phyloP scores from a whole-genome alignment of 2,329 filamentous ascomycete genomes.

The Talaromyces sp. region DNA sequence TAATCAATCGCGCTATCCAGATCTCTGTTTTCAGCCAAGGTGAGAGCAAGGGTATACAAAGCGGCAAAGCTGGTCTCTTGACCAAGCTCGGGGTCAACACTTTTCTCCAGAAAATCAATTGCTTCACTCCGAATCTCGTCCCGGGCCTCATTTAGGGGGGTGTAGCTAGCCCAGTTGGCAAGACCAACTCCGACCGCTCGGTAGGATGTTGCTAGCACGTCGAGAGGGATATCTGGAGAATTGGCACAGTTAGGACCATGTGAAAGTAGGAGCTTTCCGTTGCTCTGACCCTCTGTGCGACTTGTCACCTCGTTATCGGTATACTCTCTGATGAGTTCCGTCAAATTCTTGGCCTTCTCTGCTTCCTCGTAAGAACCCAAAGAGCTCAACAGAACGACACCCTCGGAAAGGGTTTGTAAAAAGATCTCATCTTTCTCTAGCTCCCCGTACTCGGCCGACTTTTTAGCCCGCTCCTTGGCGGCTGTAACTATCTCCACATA shows the following conservation, averaged over 20 bases:
- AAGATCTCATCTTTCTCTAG: constrained; percentile 79
- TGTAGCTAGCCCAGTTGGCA: constrained; percentile 83
- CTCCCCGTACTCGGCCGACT: constrained; percentile 63
- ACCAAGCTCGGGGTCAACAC: constrained; percentile 68
- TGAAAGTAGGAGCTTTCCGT: constrained; percentile 21
- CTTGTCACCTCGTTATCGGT: constrained; percentile 61
- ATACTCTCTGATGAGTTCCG: constrained; percentile 72
- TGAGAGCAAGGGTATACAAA: constrained; percentile 76
- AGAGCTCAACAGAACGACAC: constrained; percentile 77
- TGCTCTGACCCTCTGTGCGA: constrained; percentile 24
- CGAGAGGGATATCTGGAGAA: constrained; percentile 54
- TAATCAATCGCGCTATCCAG: constrained; percentile 78
- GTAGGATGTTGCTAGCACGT: constrained; percentile 71
- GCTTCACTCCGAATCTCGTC: constrained; percentile 76
- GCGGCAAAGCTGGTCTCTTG: constrained; percentile 72
- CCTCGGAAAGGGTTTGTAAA: constrained; percentile 76
- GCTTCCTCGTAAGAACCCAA: constrained; percentile 76
- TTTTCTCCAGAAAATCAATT: constrained; percentile 72
- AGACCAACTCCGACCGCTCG: constrained; percentile 83
- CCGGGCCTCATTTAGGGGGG: constrained; percentile 72
- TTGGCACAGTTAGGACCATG: constrained; percentile 19
- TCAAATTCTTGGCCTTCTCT: constrained; percentile 75
- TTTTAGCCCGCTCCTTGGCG: constrained; percentile 80
- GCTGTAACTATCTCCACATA: constrained; percentile 87
- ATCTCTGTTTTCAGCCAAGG: constrained; percentile 87